phyloP scores from a whole-genome alignment of 2,329 filamentous ascomycete species.

The Aschersonia sp. region DNA sequence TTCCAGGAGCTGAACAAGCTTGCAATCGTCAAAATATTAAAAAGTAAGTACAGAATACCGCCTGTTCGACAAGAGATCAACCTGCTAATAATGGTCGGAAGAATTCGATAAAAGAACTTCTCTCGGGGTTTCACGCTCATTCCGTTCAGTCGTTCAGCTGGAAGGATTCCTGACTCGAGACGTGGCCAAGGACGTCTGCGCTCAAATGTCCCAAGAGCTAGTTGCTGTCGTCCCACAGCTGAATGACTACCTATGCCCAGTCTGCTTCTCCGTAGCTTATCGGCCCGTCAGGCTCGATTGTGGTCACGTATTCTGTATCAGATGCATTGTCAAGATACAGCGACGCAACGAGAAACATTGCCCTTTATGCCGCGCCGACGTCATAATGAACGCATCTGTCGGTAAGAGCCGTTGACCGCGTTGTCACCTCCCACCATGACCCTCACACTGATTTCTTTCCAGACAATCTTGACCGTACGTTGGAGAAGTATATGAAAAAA shows the following conservation, averaged over 20 bases:
- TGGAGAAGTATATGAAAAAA: constrained; percentile 54
- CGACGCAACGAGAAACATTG: constrained; percentile 52
- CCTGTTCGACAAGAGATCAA: neutral
- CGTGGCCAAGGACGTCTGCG: constrained; percentile 62
- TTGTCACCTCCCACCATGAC: neutral
- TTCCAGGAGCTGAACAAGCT: constrained; percentile 75
- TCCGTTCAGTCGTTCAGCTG: constrained; percentile 43
- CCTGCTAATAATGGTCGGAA: constrained; percentile 16
- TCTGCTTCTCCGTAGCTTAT: constrained; percentile 69
- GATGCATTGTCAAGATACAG: constrained; percentile 70
- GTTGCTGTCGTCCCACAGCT: constrained; percentile 63
- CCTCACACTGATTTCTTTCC: neutral
- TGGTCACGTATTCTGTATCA: constrained; percentile 67
- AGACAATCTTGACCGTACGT: constrained; percentile 56
- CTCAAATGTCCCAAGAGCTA: constrained; percentile 57
- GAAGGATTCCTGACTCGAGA: constrained; percentile 47
- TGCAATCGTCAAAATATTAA: constrained; percentile 71
- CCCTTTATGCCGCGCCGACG: constrained; percentile 60
- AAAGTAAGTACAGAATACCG: constrained; percentile 39
- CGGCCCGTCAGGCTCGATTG: constrained; percentile 66
- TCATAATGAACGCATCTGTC: constrained; percentile 54
- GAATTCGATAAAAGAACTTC: constrained; percentile 80
- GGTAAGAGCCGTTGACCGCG: constrained; percentile 26
- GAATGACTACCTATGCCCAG: constrained; percentile 72
- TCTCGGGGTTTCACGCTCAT: constrained; percentile 49